These are phyloP conservation scores for Inga laurina DNA, from an alignment of 306 rosid genomes.

Conservation along the genomic window DNA sequence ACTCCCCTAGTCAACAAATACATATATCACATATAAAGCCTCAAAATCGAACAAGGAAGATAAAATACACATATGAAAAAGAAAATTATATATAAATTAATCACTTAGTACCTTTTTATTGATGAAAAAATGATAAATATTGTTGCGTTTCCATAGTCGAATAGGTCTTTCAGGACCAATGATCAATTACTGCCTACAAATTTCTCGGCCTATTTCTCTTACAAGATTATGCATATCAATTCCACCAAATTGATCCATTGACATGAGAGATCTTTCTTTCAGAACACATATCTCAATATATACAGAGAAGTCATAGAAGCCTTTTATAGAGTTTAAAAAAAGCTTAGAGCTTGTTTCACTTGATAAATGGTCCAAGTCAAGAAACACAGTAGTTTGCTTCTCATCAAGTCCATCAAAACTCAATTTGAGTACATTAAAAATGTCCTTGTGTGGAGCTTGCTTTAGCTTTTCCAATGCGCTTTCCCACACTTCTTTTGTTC, in stretches of 20 bases:
- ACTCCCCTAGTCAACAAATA: neutral
- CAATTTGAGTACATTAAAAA: neutral
- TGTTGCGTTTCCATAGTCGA: neutral
- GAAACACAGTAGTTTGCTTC: neutral
- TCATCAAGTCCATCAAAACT: constrained; percentile 24
- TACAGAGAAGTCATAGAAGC: neutral
- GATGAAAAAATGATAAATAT: neutral
- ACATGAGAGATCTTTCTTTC: neutral
- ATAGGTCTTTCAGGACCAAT: neutral
- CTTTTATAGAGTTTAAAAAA: neutral
- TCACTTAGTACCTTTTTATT: neutral
- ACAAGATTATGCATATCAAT: neutral
- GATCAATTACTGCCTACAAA: neutral
- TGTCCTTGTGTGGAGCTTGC: neutral
- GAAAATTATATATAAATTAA: neutral
- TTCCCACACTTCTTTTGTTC: constrained; percentile 12
- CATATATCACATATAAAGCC: neutral
- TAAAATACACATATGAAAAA: neutral
- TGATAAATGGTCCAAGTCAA: neutral
- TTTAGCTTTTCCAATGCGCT: neutral
- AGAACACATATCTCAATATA: neutral
- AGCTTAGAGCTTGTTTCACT: neutral
- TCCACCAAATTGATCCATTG: neutral
- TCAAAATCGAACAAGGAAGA: neutral
- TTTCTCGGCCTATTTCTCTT: neutral